These are phyloP conservation scores for Mycena chlorophos DNA, from an alignment of 768 basidiomycete species.

Conservation along the genomic window DNA sequence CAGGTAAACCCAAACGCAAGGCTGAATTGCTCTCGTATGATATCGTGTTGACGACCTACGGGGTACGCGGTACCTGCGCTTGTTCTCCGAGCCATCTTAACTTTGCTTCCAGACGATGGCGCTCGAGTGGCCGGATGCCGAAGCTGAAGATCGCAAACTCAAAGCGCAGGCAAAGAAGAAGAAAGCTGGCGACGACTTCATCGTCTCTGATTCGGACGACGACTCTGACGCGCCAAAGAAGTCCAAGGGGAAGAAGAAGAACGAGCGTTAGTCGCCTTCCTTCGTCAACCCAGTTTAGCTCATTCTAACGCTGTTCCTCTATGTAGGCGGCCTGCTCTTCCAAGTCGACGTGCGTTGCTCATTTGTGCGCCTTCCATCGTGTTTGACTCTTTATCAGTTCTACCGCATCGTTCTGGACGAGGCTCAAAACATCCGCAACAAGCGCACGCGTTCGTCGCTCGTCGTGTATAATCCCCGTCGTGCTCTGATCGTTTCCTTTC, in stretches of 20 bases:
- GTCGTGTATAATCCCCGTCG: neutral
- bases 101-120: constrained; percentile 49
- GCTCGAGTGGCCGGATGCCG: constrained; percentile 58
- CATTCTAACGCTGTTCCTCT: neutral
- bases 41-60: constrained; percentile 59
- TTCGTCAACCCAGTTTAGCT: neutral
- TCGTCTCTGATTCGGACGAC: constrained; percentile 39
- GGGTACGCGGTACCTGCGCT: constrained; percentile 29
- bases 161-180: constrained; percentile 36
- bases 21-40: constrained; percentile 58
- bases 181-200: constrained; percentile 31
- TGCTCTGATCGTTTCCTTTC: neutral
- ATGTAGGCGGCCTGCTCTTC: constrained; percentile 49
- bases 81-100: neutral
- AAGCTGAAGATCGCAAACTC: constrained; percentile 46
- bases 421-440: constrained; percentile 55
- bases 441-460: constrained; percentile 42
- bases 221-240: constrained; percentile 27
- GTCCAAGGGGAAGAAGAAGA: constrained; percentile 33
- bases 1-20: constrained; percentile 45
- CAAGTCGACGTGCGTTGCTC: constrained; percentile 41
- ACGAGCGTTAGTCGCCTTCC: constrained; percentile 27
- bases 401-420: constrained; percentile 58
- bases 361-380: neutral
- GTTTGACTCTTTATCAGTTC: constrained; percentile 35